Evolutionary conservation across 768 basidiomycete genomes (phyloP).

Genomic region (Baorangia bicolor): DNA sequence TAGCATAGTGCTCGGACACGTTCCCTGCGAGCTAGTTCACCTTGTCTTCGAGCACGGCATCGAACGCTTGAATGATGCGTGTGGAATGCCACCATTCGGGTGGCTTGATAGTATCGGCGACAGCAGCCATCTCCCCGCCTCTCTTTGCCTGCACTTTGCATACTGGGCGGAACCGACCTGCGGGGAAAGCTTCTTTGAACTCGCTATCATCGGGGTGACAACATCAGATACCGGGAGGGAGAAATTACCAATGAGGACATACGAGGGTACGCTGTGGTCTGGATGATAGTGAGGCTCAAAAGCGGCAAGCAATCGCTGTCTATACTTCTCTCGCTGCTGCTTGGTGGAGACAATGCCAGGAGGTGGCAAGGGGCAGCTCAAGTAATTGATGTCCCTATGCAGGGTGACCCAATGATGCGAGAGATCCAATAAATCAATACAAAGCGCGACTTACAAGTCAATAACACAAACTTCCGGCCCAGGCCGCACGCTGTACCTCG

Average conservation of each 20-base stretch:
- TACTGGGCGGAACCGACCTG: conserved; percentile 85
- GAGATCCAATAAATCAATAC: not conserved
- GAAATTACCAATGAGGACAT: conserved; percentile 5
- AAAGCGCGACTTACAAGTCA: conserved; percentile 61
- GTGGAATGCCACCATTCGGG: conserved; percentile 96
- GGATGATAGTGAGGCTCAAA: conserved; percentile 88
- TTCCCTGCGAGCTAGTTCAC: conserved; percentile 35
- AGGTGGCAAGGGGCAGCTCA: conserved; percentile 84
- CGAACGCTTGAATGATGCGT: conserved; percentile 87
- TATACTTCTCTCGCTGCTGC: conserved; percentile 78
- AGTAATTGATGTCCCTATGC: conserved; percentile 72
- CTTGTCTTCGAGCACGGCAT: conserved; percentile 82
- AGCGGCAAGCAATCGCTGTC: conserved; percentile 68
- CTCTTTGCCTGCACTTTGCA: conserved; percentile 89
- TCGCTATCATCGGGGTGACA: conserved; percentile 50
- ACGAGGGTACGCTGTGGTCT: conserved; percentile 82
- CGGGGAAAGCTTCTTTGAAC: conserved; percentile 94
- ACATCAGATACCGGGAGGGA: not conserved
- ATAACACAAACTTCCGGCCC: conserved; percentile 83
- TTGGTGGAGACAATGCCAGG: conserved; percentile 70
- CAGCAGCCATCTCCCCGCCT: conserved; percentile 73
- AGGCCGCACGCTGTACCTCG: conserved; percentile 72
- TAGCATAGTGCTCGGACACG: not conserved
- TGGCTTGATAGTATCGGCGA: conserved; percentile 86
- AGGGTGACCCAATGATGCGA: conserved; percentile 1